Evolutionary conservation across 805 yeast genomes (phyloP).

Genomic region (Hanseniaspora taiwanica): DNA sequence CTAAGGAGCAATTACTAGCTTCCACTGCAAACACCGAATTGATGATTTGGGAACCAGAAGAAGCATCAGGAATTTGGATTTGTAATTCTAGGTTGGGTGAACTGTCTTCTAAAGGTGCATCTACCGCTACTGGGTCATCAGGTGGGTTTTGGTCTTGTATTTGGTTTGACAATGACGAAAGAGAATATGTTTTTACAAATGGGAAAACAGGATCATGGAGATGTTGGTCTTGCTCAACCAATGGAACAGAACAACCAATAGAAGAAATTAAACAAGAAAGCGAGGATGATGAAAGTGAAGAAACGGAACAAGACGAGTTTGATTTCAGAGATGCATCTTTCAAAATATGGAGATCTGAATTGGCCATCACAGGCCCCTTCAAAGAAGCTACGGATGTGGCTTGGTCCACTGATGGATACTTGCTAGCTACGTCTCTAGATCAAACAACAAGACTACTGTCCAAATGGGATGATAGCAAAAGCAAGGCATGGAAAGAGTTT

Average conservation of each 20-base stretch:
- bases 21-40: slow-evolving; percentile 88
- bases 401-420: slow-evolving; percentile 59
- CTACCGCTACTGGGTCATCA: slow-evolving; percentile 93
- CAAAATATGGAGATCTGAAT: slow-evolving; percentile 8
- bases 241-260: slow-evolving; percentile 13
- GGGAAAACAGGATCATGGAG: slow-evolving; percentile 93
- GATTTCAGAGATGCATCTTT: slow-evolving; percentile 4
- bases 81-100: slow-evolving; percentile 78
- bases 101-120: slow-evolving; percentile 88
- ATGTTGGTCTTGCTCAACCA: slow-evolving; percentile 39
- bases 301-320: slow-evolving; percentile 15
- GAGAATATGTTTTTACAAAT: slow-evolving; percentile 54
- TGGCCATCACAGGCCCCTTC: slow-evolving; percentile 67
- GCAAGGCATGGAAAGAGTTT: slow-evolving; percentile 69
- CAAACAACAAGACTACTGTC: slow-evolving; percentile 85
- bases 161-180: slow-evolving; percentile 40
- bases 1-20: slow-evolving; percentile 46
- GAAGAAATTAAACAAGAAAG: not conserved
- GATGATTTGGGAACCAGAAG: slow-evolving; percentile 90
- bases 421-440: slow-evolving; percentile 72
- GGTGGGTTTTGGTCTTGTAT: slow-evolving; percentile 58
- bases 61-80: slow-evolving; percentile 79
- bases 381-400: slow-evolving; percentile 62
- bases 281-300: slow-evolving; percentile 1
- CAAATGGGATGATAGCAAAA: slow-evolving; percentile 33